These are phyloP conservation scores for Leptographium flavum DNA, from an alignment of 2,329 filamentous ascomycete species.

Conservation along the genomic window DNA sequence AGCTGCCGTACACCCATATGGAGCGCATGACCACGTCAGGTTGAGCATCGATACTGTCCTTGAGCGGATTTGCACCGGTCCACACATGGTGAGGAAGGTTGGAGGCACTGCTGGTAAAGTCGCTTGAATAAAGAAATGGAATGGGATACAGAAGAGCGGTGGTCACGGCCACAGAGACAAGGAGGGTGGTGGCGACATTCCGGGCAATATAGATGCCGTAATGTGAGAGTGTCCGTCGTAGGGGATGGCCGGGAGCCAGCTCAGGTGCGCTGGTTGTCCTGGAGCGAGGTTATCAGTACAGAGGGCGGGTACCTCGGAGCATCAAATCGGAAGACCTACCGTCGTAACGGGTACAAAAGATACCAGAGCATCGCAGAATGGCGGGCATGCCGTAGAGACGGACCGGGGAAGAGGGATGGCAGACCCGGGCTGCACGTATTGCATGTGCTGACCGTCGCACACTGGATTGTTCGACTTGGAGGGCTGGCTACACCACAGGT, in stretches of 20 bases:
- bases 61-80: conserved; percentile 56
- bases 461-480: too few species aligned
- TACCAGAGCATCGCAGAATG: conserved; percentile 53
- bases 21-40: conserved; percentile 72
- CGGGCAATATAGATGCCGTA: conserved; percentile 58
- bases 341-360: conserved; percentile 61
- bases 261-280: conserved; percentile 64
- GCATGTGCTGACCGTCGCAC: too few species aligned
- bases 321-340: conserved; percentile 63
- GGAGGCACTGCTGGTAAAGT: conserved; percentile 56
- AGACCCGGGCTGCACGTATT: too few species aligned
- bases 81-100: conserved; percentile 68
- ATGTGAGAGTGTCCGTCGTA: conserved; percentile 49
- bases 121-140: conserved; percentile 58
- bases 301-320: conserved; percentile 23
- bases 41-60: conserved; percentile 28
- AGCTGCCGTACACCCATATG: conserved; percentile 68
- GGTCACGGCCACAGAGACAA: conserved; percentile 59
- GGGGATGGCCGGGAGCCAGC: conserved; percentile 48
- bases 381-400: neutral
- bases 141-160: conserved; percentile 60
- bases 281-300: neutral
- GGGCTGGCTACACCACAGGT: too few species aligned
- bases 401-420: too few species aligned
- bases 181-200: conserved; percentile 60